These are phyloP conservation scores for Ogataea wickerhamii DNA, from an alignment of 805 yeast species.

Conservation along the genomic window DNA sequence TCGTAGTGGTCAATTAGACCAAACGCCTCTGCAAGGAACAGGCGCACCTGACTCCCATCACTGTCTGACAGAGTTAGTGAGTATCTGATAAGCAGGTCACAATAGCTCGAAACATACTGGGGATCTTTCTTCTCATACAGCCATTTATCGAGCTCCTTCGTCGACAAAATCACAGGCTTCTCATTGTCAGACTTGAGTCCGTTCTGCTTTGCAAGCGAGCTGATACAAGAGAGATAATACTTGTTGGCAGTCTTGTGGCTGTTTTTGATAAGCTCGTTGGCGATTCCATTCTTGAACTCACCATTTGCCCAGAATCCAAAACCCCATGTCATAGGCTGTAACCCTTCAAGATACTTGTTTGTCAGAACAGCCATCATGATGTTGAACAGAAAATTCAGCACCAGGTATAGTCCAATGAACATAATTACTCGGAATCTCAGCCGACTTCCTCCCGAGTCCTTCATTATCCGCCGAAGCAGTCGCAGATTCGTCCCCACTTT, in stretches of 20 bases:
- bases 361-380: constrained; percentile 33
- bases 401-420: constrained; percentile 40
- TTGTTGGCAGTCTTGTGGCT: constrained; percentile 34
- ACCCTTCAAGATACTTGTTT: constrained; percentile 25
- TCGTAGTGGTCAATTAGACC: constrained; percentile 31
- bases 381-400: constrained; percentile 36
- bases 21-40: constrained; percentile 29
- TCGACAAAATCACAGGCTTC: constrained; percentile 15
- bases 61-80: constrained; percentile 33
- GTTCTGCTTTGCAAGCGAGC: constrained; percentile 29
- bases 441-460: constrained; percentile 37
- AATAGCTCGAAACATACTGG: constrained; percentile 31
- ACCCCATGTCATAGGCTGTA: constrained; percentile 27
- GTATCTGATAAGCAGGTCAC: constrained; percentile 38
- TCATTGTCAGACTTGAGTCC: constrained; percentile 20
- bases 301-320: constrained; percentile 30
- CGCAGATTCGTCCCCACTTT: constrained; percentile 29
- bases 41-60: constrained; percentile 23
- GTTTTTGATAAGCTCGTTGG: constrained; percentile 35
- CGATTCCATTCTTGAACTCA: constrained; percentile 35
- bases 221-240: constrained; percentile 31
- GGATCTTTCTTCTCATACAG: constrained; percentile 31
- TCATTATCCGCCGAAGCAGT: constrained; percentile 23
- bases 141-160: constrained; percentile 23
- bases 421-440: constrained; percentile 43